Conservation (phyloP, 495 filamentous ascomycete genomes). For the Aspergillus indologenus region DNA sequence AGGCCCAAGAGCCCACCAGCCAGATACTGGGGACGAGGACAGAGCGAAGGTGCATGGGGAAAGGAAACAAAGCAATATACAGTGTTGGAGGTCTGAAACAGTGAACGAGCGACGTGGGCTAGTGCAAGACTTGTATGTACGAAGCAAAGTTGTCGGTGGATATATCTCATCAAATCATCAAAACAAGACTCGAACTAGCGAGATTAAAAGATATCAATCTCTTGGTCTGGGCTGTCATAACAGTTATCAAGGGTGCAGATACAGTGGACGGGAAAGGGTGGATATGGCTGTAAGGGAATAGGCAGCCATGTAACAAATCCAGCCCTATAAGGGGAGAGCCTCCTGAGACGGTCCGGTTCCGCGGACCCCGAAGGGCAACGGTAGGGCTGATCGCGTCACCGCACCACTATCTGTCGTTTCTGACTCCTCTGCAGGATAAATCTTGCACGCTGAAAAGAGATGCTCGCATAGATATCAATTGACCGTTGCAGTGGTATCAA, state of each 20-base stretch:
- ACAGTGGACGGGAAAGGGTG: too few species aligned
- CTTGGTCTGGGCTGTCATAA: neutral
- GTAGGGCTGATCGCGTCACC: neutral
- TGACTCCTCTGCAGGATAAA: too few species aligned
- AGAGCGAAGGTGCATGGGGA: conserved; percentile 1
- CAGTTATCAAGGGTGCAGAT: neutral
- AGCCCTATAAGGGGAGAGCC: neutral
- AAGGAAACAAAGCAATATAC: neutral
- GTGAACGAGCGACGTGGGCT: neutral
- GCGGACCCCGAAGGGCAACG: neutral
- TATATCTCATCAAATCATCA: too few species aligned
- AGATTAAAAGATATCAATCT: neutral
- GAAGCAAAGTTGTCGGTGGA: too few species aligned
- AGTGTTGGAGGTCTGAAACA: too few species aligned
- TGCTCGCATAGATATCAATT: too few species aligned
- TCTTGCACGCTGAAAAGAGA: too few species aligned
- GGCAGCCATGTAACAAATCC: neutral
- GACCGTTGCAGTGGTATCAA: too few species aligned
- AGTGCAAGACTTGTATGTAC: neutral
- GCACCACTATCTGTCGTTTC: too few species aligned
- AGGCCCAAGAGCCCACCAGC: neutral
- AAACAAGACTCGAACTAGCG: neutral
- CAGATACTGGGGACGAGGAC: neutral
- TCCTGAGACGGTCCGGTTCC: too few species aligned
- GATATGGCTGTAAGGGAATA: neutral